phyloP scores from a whole-genome alignment of 768 basidiomycete genomes.

The Suillus occidentalis region DNA sequence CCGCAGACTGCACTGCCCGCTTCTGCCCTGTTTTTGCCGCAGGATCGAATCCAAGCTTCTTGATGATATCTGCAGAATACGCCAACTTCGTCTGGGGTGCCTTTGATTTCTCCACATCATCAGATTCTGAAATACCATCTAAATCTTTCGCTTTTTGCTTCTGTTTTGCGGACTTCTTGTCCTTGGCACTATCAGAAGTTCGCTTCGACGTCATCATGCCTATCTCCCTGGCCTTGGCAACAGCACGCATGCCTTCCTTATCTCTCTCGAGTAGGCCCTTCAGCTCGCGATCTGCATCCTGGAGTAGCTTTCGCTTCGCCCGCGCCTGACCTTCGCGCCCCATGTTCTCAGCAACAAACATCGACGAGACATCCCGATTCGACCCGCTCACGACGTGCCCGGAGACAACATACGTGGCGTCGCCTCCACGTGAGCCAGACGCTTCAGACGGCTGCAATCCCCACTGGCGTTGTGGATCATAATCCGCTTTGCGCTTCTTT shows the following conservation, averaged over 20 bases:
- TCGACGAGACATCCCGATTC: constrained; percentile 29
- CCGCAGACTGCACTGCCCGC: constrained; percentile 37
- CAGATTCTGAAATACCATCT: constrained; percentile 17
- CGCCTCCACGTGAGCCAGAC: constrained; percentile 21
- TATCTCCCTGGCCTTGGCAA: constrained; percentile 59
- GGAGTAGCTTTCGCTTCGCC: constrained; percentile 60
- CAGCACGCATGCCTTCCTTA: constrained; percentile 64
- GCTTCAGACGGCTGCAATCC: constrained; percentile 62
- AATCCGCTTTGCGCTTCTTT: constrained; percentile 51
- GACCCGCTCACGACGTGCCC: constrained; percentile 70
- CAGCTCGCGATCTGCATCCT: constrained; percentile 62
- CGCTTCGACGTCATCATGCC: constrained; percentile 28
- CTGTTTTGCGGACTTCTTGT: constrained; percentile 11
- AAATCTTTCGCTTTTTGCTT: constrained; percentile 17
- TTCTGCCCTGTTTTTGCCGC: constrained; percentile 52
- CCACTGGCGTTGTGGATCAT: constrained; percentile 74
- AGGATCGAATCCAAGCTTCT: constrained; percentile 80
- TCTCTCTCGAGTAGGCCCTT: constrained; percentile 62
- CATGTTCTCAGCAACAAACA: constrained; percentile 67
- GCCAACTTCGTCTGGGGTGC: constrained; percentile 38
- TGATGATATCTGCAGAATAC: constrained; percentile 68
- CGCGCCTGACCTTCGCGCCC: constrained; percentile 81
- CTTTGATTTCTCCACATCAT: constrained; percentile 11
- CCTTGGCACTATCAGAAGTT: constrained; percentile 16
- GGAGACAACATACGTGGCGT: constrained; percentile 76